Base-by-base conservation (phyloP, 108 stramenopile genomes). In the Epithemia pelagica region DNA sequence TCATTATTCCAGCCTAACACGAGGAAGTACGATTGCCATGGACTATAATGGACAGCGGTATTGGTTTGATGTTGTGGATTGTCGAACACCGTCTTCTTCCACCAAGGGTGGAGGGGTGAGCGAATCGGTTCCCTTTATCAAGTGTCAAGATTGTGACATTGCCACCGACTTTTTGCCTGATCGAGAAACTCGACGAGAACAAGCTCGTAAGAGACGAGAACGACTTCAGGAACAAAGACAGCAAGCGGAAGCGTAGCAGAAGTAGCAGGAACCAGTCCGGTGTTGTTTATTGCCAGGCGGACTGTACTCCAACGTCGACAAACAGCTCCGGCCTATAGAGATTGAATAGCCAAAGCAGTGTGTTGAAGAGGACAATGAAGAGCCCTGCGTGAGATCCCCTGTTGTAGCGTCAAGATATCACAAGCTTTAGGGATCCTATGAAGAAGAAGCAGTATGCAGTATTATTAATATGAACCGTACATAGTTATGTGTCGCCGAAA, bases 141-240 rank as follows among this genome's bases (percentile, higher is more conserved):
- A 89, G 72, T 87, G 87, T 24, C 92, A 94, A 70, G 92, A 94
- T 77, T 94, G 92, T 67, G 92, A 94, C 74, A 69, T 94, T 64
- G 85, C 89, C 30, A 82, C 88, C 0, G 89, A 94, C 46, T 94
- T 94, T 71, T 74, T 90, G 51, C 69, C 76, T n/a, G 69, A 87
- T 23, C 89, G 84, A 68, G 89, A 94, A 63, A 22, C 30, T 67
- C 65, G 61, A 19, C n/a, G 52, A 58, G 29, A 71, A 63, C 27
- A 63, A 55, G n/a, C 32, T 57, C 30, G 31, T 57, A 18, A 61
- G 60, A 54, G 60, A 61, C 57, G 61, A 29, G 61, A n/a, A 62
- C 26, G 61, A 30, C 37, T 10, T 10, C 37, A 46, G 19, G 26
- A 58, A 58, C 26, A 58, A 58, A 10, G 19, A 28, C 26, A 8